Evolutionary conservation across 768 basidiomycete genomes (phyloP).

Genomic region (Pleurotus sapidus): DNA sequence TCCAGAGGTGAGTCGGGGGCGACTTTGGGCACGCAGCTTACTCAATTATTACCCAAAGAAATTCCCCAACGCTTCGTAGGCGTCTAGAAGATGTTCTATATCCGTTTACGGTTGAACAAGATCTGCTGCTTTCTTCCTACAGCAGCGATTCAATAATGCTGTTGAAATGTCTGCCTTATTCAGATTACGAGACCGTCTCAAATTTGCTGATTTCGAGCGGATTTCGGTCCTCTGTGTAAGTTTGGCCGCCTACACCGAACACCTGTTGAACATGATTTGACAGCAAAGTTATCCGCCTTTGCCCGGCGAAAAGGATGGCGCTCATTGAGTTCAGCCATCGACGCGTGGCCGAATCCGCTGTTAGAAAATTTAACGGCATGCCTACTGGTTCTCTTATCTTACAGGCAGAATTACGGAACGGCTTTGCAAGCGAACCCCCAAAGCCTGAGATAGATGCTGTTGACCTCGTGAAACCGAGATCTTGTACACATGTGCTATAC

Average conservation of each 20-base stretch:
- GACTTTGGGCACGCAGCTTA: too few species aligned
- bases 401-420: neutral
- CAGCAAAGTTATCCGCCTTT: neutral
- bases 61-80: neutral
- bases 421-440: neutral
- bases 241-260: neutral
- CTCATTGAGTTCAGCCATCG: neutral
- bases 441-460: neutral
- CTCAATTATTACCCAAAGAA: neutral
- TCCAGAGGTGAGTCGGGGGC: too few species aligned
- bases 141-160: neutral
- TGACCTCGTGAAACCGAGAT: neutral
- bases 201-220: neutral
- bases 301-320: neutral
- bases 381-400: neutral
- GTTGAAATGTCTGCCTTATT: neutral
- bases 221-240: constrained; percentile 9
- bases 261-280: neutral
- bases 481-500: constrained; percentile 1
- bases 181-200: constrained; percentile 3
- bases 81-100: neutral
- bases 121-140: neutral
- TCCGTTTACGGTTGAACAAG: neutral
- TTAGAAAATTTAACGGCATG: neutral
- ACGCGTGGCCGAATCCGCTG: constrained; percentile 5